Conservation (phyloP, 768 basidiomycete genomes). For the Pholiota conissans region DNA sequence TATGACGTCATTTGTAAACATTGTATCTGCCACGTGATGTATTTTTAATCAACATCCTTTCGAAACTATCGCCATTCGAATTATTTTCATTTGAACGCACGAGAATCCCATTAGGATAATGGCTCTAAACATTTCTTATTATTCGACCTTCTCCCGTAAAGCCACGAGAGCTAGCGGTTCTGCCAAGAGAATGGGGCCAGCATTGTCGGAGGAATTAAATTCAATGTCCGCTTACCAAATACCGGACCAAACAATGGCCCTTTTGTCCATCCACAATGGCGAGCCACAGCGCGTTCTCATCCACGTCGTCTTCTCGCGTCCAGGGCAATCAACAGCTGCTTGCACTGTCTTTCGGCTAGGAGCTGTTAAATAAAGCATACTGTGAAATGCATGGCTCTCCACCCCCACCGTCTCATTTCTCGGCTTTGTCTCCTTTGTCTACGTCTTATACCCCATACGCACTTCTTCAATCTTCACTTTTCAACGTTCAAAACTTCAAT, state of each 20-base stretch:
- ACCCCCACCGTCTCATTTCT: conserved; percentile 13
- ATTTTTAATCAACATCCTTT: too few relatives aligned
- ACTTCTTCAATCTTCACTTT: conserved; percentile 17
- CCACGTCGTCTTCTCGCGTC: not conserved
- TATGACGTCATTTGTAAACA: too few relatives aligned
- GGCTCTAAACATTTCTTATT: not conserved
- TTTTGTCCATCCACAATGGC: not conserved
- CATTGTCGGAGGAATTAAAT: not conserved
- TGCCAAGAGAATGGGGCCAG: not conserved
- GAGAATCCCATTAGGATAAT: not conserved
- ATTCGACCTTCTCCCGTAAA: not conserved
- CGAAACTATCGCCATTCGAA: too few relatives aligned
- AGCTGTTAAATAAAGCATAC: conserved; percentile 30
- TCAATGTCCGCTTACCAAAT: conserved; percentile 3
- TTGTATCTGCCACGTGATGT: too few relatives aligned
- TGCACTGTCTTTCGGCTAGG: conserved; percentile 15
- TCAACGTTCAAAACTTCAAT: conserved; percentile 6
- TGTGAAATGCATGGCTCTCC: conserved; percentile 1
- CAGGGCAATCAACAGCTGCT: not conserved
- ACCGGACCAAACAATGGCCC: not conserved
- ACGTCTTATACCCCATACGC: conserved; percentile 19
- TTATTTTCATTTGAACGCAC: too few relatives aligned
- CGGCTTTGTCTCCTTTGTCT: conserved; percentile 5
- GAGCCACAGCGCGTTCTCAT: not conserved
- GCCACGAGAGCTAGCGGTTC: not conserved